phyloP scores from a whole-genome alignment of 2,329 filamentous ascomycete genomes.

The Aspergillus awamori region DNA sequence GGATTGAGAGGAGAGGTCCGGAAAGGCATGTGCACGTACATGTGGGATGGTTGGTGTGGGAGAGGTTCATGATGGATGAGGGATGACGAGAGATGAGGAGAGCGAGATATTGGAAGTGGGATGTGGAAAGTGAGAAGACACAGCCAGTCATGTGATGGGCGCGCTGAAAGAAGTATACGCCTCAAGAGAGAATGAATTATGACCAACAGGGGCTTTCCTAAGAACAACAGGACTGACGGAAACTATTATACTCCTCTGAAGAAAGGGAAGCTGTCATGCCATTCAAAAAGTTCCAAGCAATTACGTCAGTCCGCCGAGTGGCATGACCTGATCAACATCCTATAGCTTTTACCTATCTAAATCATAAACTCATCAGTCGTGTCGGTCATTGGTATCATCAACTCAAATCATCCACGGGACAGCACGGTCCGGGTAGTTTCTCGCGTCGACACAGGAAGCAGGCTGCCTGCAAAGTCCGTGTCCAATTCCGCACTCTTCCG shows the following conservation, averaged over 20 bases:
- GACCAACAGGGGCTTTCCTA: too few species aligned
- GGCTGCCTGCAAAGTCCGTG: conserved; percentile 26
- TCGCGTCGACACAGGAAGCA: conserved; percentile 32
- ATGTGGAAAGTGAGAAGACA: not conserved
- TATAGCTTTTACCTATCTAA: not conserved
- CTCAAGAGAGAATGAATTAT: too few species aligned
- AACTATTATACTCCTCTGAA: too few species aligned
- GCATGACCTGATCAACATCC: not conserved
- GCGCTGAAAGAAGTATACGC: not conserved
- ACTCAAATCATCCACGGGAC: not conserved
- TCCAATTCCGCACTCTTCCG: conserved; percentile 31
- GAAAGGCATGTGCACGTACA: not conserved
- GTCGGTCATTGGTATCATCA: not conserved
- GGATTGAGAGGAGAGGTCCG: not conserved
- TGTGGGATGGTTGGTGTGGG: not conserved
- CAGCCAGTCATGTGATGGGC: not conserved
- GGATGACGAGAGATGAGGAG: not conserved
- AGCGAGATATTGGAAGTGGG: not conserved
- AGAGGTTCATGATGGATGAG: not conserved
- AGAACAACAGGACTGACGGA: too few species aligned
- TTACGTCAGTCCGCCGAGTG: not conserved
- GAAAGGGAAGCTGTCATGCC: too few species aligned
- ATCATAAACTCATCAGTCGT: not conserved
- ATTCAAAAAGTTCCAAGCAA: not conserved
- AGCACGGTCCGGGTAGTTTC: conserved; percentile 20